Base-by-base conservation (phyloP, 805 yeast genomes). In the Wickerhamiella slavikovae region DNA sequence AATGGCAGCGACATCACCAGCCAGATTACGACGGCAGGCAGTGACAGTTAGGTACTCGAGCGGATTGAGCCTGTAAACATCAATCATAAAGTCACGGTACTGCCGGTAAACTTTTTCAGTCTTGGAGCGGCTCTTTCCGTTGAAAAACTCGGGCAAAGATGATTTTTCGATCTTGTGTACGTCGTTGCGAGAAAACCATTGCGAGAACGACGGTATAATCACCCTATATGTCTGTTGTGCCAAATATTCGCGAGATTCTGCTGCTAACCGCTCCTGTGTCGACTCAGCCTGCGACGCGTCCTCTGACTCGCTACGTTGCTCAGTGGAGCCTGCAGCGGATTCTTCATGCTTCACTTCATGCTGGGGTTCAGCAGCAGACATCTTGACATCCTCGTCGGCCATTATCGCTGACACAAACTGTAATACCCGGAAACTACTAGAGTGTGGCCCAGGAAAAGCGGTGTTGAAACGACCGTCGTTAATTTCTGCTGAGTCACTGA, bases 1-100 rank as follows among this genome's bases (percentile, higher is more conserved):
- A 35, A 83, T 64, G 0, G 93, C 68, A 2, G 91, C 85, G 5
- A 80, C 93, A 55, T 83, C 95, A 33, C 93, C 92, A 10, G 79
- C 82, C 33, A 83, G 60, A 41, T 79, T 79, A 42, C 95, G 70
- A 48, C 96, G 70, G 32, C 82, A 75, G 0, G 94, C 91, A 1
- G 95, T 83, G 34, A 79, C 70, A 0, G 94, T 77, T 24, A 83
- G 57, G 44, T 78, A 82, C 49, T 83, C 94, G 42, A 74, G 74
- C 15, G 94, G 94, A 39, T 83, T 79, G 39, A 83, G 54, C 38
- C 95, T 58, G 48, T 80, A 83, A 9, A 92, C 68, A 51, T 82
- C 79, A 24, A 83, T 59, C 76, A 83, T 74, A 49, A 83, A 83
- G 46, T 82, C 79, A 45, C 95, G 66, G 45, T 80, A 78, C 48